phyloP scores from a whole-genome alignment of 805 yeast genomes.

The Brettanomyces sp. region DNA sequence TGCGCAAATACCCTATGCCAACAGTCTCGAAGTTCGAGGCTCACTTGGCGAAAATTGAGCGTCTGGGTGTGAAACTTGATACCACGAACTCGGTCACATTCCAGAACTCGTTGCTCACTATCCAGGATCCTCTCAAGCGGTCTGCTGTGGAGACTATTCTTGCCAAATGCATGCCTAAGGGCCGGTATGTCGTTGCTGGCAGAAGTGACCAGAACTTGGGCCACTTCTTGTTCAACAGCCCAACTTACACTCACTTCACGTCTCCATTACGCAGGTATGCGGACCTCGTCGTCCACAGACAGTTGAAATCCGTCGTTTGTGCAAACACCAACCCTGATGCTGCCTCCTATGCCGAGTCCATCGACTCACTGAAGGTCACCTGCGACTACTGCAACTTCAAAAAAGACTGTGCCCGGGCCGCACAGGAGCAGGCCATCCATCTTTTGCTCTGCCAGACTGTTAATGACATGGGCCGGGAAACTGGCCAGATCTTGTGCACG shows the following conservation, averaged over 20 bases:
- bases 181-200: slow-evolving; percentile 84
- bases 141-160: slow-evolving; percentile 71
- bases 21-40: slow-evolving; percentile 71
- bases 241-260: slow-evolving; percentile 88
- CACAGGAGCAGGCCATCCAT: slow-evolving; percentile 93
- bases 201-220: slow-evolving; percentile 71
- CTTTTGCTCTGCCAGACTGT: slow-evolving; percentile 75
- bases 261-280: slow-evolving; percentile 89
- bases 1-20: slow-evolving; percentile 85
- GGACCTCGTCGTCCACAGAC: slow-evolving; percentile 88
- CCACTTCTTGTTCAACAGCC: slow-evolving; percentile 75
- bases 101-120: slow-evolving; percentile 57
- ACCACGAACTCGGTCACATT: slow-evolving; percentile 64
- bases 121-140: slow-evolving; percentile 54
- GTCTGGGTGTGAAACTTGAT: slow-evolving; percentile 62
- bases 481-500: slow-evolving; percentile 77
- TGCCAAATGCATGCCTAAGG: slow-evolving; percentile 74
- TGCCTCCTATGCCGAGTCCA: slow-evolving; percentile 37
- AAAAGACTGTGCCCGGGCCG: slow-evolving; percentile 85
- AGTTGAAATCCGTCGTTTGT: slow-evolving; percentile 56
- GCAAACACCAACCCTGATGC: slow-evolving; percentile 16
- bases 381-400: slow-evolving; percentile 93
- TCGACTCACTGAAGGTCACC: slow-evolving; percentile 66
- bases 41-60: slow-evolving; percentile 60
- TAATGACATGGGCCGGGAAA: slow-evolving; percentile 56